phyloP scores from a whole-genome alignment of 345 rosid species.

The Turritis glabra region DNA sequence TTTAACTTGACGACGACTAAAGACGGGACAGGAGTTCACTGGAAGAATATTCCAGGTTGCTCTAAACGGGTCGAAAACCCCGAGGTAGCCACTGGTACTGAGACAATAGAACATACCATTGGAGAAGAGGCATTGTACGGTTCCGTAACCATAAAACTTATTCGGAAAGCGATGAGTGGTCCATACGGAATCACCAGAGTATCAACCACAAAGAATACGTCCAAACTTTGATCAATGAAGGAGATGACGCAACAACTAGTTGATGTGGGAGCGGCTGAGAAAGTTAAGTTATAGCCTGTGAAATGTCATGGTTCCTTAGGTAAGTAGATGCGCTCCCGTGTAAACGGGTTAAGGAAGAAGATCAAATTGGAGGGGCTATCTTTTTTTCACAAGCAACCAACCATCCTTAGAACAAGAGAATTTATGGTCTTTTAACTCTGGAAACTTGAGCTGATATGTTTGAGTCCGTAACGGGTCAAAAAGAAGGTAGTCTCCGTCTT shows the following conservation, averaged over 20 bases:
- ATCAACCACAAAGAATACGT: not conserved
- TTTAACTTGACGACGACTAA: not conserved
- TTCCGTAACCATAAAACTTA: not conserved
- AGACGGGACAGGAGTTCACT: not conserved
- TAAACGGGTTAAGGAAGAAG: conserved; percentile 13
- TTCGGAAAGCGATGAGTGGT: not conserved
- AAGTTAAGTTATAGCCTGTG: not conserved
- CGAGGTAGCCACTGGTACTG: not conserved
- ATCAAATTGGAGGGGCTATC: not conserved
- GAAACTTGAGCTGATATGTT: not conserved
- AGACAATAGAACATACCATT: conserved; percentile 16
- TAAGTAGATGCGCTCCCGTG: not conserved
- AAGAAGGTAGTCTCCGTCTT: not conserved
- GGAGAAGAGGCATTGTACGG: not conserved
- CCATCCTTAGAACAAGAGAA: not conserved
- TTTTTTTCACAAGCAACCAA: not conserved
- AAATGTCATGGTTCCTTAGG: not conserved
- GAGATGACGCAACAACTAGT: conserved; percentile 3
- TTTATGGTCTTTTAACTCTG: not conserved
- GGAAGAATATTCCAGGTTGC: not conserved
- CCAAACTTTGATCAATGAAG: not conserved
- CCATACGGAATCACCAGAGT: conserved; percentile 1
- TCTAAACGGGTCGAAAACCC: not conserved
- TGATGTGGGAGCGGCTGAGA: conserved; percentile 19
- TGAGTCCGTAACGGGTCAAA: not conserved